Conservation (phyloP, 2,329 filamentous ascomycete genomes). For the Coniochaeta sp. region DNA sequence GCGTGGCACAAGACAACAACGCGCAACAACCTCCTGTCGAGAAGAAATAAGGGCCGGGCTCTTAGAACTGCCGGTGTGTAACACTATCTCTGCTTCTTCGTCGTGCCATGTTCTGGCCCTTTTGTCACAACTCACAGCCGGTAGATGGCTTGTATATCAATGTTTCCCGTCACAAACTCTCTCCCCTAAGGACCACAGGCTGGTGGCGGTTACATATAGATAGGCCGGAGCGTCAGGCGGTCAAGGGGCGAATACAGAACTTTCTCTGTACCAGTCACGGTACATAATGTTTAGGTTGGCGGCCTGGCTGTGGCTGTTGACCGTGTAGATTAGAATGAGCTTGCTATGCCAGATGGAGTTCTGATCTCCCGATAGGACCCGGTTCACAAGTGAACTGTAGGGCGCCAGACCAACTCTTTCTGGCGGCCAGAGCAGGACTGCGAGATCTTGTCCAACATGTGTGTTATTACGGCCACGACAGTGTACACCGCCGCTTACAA, state of each 20-base stretch:
- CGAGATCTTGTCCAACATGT: background rate
- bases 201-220: background rate
- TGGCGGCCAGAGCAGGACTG: background rate
- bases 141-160: background rate
- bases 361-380: no score
- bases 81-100: background rate
- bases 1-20: slow-evolving; percentile 13
- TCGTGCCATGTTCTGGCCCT: background rate
- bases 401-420: no score
- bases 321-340: slow-evolving; percentile 4
- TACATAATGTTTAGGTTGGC: slow-evolving; percentile 3
- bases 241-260: background rate
- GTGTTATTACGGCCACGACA: background rate
- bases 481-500: background rate
- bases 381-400: no score
- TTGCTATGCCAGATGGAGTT: no score
- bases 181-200: background rate
- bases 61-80: slow-evolving; percentile 1
- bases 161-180: background rate
- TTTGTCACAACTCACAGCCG: background rate
- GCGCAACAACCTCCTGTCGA: slow-evolving; percentile 4
- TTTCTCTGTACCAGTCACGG: background rate
- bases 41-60: slow-evolving; percentile 5
- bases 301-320: background rate
- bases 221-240: background rate